Evolutionary conservation across 2,329 filamentous ascomycete species (phyloP), one percentile per base, ranked within the genome.

Genomic region (Colletotrichum tamarilloi): DNA sequence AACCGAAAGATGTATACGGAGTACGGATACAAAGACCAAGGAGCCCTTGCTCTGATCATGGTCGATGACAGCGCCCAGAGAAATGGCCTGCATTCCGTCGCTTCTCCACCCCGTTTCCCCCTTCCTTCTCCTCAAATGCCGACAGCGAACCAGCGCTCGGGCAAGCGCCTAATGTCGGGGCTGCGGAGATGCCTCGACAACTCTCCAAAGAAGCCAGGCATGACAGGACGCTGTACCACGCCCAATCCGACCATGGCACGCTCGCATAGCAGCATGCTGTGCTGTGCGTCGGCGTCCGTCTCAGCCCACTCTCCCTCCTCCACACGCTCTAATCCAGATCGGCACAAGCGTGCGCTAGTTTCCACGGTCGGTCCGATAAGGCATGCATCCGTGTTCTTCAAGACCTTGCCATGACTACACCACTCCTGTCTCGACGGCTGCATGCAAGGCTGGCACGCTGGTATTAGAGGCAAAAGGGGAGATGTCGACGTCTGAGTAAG

Each of bases 351-450:
- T 53, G 46, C 22, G 30, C 19, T 49, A 49, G 42, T 49, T 49
- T 49, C 19, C 19, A 49, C 38, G 46, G 55, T 75, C 74, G 74
- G 74, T 64, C 74, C 74, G 74, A 75, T 68, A 68, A 73, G 74
- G 74, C 72, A 56, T 57, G 46, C 57, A 65, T 24, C 68, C 49
- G 57, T 68, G n/a, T 64, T 64, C 67, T 73, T 62, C 60, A 70
- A 56, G 67, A 46, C 63, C 28, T 58, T 26, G 26, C 42, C 46
- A 26, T 22, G 26, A 12, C 38, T 28, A 28, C 35, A 67, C n/a
- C 35, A 49, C 8, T n/a, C 16, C 19, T 49, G 16, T 52, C 38
- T 32, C 3, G 8, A 46, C 32, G 35, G 46, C 57, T 55, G 22
- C 67, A 66, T 62, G 62, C 71, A 71, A 73, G 71, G 71, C 71